Evolutionary conservation across 2,329 filamentous ascomycete species (phyloP).

Genomic region (Penicillium sp.): DNA sequence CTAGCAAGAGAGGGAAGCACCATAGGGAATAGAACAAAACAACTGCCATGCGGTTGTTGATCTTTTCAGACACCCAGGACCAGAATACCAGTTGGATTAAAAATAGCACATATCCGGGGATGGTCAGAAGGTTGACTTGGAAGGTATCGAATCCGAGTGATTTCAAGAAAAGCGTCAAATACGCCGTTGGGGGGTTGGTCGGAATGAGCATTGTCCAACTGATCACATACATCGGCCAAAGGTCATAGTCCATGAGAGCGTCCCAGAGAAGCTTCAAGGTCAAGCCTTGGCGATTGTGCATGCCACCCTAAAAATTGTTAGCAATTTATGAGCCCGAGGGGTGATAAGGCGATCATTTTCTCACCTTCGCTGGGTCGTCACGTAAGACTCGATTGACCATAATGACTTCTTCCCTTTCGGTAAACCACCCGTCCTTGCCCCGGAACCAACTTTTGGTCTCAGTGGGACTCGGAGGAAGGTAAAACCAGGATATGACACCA

Average conservation of each 20-base stretch:
- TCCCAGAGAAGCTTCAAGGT: slow-evolving; percentile 29
- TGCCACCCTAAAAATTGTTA: slow-evolving; percentile 17
- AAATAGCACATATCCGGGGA: slow-evolving; percentile 56
- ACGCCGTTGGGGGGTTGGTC: slow-evolving; percentile 41
- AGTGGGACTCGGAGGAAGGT: slow-evolving; percentile 63
- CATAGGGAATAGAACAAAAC: slow-evolving; percentile 55
- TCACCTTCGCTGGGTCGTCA: slow-evolving; percentile 53
- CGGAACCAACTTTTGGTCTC: slow-evolving; percentile 63
- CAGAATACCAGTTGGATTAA: slow-evolving; percentile 56
- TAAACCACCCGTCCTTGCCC: slow-evolving; percentile 60
- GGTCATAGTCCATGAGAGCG: slow-evolving; percentile 33
- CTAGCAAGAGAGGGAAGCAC: slow-evolving; percentile 53
- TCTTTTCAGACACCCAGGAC: slow-evolving; percentile 54
- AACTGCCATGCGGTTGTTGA: slow-evolving; percentile 55
- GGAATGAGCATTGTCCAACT: slow-evolving; percentile 25
- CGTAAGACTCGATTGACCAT: slow-evolving; percentile 61
- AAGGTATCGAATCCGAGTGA: slow-evolving; percentile 40
- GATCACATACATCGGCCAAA: slow-evolving; percentile 37
- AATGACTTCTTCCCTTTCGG: slow-evolving; percentile 65
- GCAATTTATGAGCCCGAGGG: neutral
- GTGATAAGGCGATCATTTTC: too few species aligned
- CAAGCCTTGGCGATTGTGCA: slow-evolving; percentile 36
- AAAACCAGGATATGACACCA: slow-evolving; percentile 38
- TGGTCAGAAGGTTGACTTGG: slow-evolving; percentile 53
- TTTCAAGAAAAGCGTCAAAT: slow-evolving; percentile 49